phyloP scores from a whole-genome alignment of 257 asterid species.

The Nicotiana undulata region DNA sequence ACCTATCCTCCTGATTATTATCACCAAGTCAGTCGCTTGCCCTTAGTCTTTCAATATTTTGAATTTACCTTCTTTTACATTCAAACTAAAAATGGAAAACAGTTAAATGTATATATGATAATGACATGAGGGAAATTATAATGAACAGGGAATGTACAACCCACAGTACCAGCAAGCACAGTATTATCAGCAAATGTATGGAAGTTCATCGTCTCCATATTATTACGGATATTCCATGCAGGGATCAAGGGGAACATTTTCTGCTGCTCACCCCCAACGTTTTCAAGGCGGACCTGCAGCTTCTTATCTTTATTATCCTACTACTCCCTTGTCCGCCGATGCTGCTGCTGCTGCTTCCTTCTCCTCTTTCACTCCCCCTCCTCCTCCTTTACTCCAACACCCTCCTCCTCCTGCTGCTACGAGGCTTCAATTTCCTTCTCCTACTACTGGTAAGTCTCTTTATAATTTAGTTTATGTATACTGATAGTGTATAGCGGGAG shows the following conservation, averaged over 20 bases:
- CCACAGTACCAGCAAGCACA: conserved; percentile 70
- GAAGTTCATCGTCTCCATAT: conserved; percentile 57
- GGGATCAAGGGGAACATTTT: conserved; percentile 51
- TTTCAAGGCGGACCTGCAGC: conserved; percentile 39
- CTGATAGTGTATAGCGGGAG: no score
- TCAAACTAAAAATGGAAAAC: not conserved
- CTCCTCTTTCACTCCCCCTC: conserved; percentile 37
- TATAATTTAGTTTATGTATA: not conserved
- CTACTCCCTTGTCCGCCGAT: conserved; percentile 26
- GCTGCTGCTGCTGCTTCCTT: conserved; percentile 25
- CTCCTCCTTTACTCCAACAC: conserved; percentile 37
- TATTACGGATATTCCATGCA: conserved; percentile 65
- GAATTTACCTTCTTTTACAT: not conserved
- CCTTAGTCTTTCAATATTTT: not conserved
- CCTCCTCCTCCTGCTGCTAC: conserved; percentile 12
- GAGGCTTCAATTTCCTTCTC: conserved; percentile 51
- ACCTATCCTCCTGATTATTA: conserved; percentile 67
- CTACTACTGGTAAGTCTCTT: conserved; percentile 44
- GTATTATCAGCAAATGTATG: conserved; percentile 62
- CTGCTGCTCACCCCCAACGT: conserved; percentile 45
- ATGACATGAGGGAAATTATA: not conserved
- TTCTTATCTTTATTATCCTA: conserved; percentile 69
- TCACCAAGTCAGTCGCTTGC: conserved; percentile 45
- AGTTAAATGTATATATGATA: not conserved
- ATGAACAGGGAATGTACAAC: conserved; percentile 61